Evolutionary conservation across 83 land plant species (phyloP), one percentile per base, ranked within the genome.

Genomic region (Diphasiastrum complanatum): DNA sequence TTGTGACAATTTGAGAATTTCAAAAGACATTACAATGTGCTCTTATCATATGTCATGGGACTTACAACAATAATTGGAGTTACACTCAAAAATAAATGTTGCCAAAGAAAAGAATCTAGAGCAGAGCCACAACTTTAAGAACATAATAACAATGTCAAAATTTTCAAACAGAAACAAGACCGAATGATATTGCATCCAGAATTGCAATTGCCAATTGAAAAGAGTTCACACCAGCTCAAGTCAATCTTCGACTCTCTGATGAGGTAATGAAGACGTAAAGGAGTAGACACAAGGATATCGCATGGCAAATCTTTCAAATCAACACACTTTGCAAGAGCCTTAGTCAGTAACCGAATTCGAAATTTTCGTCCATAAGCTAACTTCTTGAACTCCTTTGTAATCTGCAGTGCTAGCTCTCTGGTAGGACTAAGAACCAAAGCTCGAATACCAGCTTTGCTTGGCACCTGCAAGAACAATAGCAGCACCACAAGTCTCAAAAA

Each of bases 381-480:
- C 51, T 81, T 83, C 61, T 72, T 85, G 77, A 82, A 80, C 67
- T 93, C 96, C 54, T 85, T 77, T 12, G 89, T 80, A 59, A 85
- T 89, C 51, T 93, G 99, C 43, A 81, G 57, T 34, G 99, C 99
- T 61, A 93, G 69, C 55, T 93, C 99, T n/a, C 96, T 74, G 27
- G 96, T 88, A 23, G 96, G 99, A 57, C 92, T 83, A 33, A 93
- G 72, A 45, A 93, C 78, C 11, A 93, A 76, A 59, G 81, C 91
- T 27, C 91, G 72, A 19, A 93, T 69, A 30, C 96, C 96, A 69
- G 69, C 86, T 52, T 73, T 76, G 29, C 69, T 77, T 37, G 80
- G 68, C 62, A 58, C 60, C 97, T 90, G 72, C 47, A 57, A 54
- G 10, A 28, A 38, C 43, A 38, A 8, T 38, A 38, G 8, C 14